Percentiles rank a stretch among this genome's conserved stretches.
These are phyloP conservation scores for Aspergillus clavatus DNA, from an alignment of 2,329 filamentous ascomycete genomes.

Conservation along the genomic window DNA sequence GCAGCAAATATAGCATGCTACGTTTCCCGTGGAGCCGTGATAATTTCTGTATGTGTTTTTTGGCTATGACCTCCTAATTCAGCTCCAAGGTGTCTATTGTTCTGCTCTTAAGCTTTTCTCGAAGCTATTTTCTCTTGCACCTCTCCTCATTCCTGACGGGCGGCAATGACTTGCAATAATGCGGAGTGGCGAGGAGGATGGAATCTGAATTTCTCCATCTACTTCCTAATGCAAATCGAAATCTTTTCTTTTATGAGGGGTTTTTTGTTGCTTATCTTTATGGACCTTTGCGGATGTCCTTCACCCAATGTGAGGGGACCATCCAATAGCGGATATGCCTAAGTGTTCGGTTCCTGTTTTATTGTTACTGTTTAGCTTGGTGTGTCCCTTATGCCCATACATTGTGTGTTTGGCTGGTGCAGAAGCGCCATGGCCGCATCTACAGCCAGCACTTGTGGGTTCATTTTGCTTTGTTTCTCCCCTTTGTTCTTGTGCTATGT, in stretches of 20 bases:
- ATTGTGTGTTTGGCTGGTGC: background rate
- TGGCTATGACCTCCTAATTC: background rate
- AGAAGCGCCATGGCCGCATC: background rate
- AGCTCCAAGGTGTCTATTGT: background rate
- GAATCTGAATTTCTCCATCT: background rate
- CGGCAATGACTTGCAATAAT: background rate
- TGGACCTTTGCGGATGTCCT: background rate
- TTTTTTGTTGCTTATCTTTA: background rate
- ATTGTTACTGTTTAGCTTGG: conserved; percentile 7
- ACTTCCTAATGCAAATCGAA: background rate
- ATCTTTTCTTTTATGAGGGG: background rate
- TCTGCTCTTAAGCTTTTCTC: background rate
- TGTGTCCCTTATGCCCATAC: background rate
- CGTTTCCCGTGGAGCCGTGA: background rate
- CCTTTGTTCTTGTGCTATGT: conserved; percentile 14
- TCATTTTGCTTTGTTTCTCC: conserved; percentile 4
- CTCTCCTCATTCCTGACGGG: background rate
- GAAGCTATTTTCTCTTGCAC: background rate
- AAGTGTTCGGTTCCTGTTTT: conserved; percentile 5
- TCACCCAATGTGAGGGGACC: background rate
- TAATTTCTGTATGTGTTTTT: background rate
- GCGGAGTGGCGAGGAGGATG: background rate
- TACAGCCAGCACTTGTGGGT: conserved; percentile 6
- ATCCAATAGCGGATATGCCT: background rate
- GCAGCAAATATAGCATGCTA: conserved; percentile 36